Evolutionary conservation across 768 basidiomycete genomes (phyloP).

Genomic region (Boletus pseudopeckii): DNA sequence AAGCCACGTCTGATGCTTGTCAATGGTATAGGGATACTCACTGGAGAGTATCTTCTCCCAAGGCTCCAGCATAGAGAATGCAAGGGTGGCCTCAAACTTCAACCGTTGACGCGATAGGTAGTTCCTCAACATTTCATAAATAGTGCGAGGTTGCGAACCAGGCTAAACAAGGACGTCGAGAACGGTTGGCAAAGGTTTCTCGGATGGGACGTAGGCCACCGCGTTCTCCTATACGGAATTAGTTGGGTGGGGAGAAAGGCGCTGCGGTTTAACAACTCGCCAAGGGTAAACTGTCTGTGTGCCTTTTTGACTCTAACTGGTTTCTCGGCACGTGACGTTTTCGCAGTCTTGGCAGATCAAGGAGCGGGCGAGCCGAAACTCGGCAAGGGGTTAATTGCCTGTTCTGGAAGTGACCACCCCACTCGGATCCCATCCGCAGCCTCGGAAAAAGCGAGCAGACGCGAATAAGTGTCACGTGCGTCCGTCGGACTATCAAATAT

Average conservation of each 20-base stretch:
- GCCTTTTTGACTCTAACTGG: conserved; percentile 4
- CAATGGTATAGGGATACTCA: conserved; percentile 33
- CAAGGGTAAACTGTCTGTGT: neutral
- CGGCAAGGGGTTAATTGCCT: too few species aligned
- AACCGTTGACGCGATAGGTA: conserved; percentile 31
- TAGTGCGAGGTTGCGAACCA: neutral
- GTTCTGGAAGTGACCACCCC: too few species aligned
- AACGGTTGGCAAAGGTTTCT: neutral
- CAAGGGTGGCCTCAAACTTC: conserved; percentile 54
- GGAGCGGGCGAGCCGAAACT: too few species aligned
- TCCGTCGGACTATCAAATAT: too few species aligned
- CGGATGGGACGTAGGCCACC: neutral
- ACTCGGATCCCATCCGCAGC: too few species aligned
- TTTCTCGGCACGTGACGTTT: conserved; percentile 25
- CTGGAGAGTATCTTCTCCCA: conserved; percentile 66
- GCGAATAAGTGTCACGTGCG: too few species aligned
- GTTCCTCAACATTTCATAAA: conserved; percentile 28
- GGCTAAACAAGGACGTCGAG: neutral
- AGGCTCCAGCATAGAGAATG: conserved; percentile 59
- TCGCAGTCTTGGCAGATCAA: too few species aligned
- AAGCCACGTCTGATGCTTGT: neutral
- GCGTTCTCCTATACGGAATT: neutral
- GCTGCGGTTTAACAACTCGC: conserved; percentile 4
- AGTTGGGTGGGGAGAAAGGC: neutral
- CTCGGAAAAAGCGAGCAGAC: too few species aligned